Conservation (phyloP, 768 basidiomycete genomes). For the Rhizopogon vesiculosus region DNA sequence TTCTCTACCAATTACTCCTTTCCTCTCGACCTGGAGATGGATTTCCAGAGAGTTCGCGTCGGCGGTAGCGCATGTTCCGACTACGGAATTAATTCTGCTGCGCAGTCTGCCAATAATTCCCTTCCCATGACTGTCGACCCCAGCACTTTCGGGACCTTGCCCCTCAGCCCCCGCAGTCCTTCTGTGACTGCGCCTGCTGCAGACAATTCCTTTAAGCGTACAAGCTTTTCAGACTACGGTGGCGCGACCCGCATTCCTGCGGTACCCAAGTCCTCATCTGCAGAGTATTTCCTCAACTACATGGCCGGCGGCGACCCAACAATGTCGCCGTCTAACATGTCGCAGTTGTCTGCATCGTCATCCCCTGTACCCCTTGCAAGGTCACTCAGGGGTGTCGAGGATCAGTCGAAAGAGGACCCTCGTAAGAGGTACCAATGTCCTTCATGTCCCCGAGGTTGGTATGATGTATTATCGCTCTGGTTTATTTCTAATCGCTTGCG, state of each 20-base stretch:
- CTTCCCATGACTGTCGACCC: slow-evolving; percentile 43
- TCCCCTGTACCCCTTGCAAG: slow-evolving; percentile 34
- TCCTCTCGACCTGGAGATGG: slow-evolving; percentile 68
- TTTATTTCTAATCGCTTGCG: slow-evolving; percentile 2
- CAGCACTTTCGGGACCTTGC: slow-evolving; percentile 52
- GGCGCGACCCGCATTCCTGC: slow-evolving; percentile 43
- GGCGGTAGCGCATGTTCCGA: slow-evolving; percentile 44
- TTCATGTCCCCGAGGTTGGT: slow-evolving; percentile 66
- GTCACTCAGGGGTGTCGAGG: slow-evolving; percentile 35
- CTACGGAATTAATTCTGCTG: slow-evolving; percentile 37
- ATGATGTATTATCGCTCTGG: neutral
- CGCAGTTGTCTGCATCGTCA: slow-evolving; percentile 42
- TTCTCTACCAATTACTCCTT: slow-evolving; percentile 49
- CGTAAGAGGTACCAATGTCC: slow-evolving; percentile 78
- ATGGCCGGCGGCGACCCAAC: slow-evolving; percentile 33
- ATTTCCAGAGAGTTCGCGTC: slow-evolving; percentile 60
- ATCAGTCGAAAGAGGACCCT: slow-evolving; percentile 52
- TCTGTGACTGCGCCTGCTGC: slow-evolving; percentile 28
- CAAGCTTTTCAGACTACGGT: slow-evolving; percentile 67
- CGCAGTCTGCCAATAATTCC: slow-evolving; percentile 34
- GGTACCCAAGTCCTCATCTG: slow-evolving; percentile 45
- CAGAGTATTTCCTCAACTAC: slow-evolving; percentile 36
- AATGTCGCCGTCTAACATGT: slow-evolving; percentile 53
- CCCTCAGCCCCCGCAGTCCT: slow-evolving; percentile 53
- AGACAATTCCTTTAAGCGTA: slow-evolving; percentile 33